phyloP scores from a whole-genome alignment of 139 green algal genomes.

The Parachlorella kessleri region DNA sequence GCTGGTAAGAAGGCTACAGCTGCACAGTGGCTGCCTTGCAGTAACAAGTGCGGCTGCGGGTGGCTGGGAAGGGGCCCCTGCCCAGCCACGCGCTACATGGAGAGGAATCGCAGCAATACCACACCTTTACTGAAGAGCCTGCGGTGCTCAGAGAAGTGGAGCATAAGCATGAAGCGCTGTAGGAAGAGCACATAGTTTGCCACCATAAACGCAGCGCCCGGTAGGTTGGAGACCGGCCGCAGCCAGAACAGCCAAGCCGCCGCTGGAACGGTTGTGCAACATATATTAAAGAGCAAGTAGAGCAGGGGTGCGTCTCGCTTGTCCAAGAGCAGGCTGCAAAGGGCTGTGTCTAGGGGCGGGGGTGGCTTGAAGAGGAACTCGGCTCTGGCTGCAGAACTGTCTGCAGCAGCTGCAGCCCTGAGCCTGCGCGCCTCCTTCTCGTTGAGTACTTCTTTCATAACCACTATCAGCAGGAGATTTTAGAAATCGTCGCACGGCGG shows the following conservation, averaged over 20 bases:
- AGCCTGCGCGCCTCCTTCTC: not conserved
- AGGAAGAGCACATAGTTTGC: conserved; percentile 71
- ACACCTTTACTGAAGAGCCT: conserved; percentile 59
- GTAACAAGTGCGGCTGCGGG: no score
- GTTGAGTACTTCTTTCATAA: no score
- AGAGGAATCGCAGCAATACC: not conserved
- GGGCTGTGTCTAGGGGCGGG: not conserved
- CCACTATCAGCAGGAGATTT: no score
- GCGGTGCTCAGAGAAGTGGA: conserved; percentile 78
- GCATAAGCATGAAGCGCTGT: conserved; percentile 75
- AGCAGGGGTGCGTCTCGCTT: conserved; percentile 48
- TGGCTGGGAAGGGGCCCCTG: no score
- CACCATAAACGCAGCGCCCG: conserved; percentile 53
- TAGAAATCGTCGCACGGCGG: no score
- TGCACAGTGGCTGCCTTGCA: not conserved
- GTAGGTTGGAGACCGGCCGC: not conserved
- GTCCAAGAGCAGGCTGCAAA: conserved; percentile 42
- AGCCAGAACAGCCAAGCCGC: conserved; percentile 13
- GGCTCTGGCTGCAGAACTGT: not conserved
- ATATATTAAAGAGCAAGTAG: conserved; percentile 50
- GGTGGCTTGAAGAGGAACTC: conserved; percentile 14
- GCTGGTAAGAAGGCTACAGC: not conserved
- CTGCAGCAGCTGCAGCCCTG: not conserved
- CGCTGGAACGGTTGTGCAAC: conserved; percentile 17
- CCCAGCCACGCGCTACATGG: no score